A percentile compares a stretch with the other conserved stretches of the same genome.
Conservation (phyloP, 352 stramenopile genomes). For the Ochromonadaceae sp. region DNA sequence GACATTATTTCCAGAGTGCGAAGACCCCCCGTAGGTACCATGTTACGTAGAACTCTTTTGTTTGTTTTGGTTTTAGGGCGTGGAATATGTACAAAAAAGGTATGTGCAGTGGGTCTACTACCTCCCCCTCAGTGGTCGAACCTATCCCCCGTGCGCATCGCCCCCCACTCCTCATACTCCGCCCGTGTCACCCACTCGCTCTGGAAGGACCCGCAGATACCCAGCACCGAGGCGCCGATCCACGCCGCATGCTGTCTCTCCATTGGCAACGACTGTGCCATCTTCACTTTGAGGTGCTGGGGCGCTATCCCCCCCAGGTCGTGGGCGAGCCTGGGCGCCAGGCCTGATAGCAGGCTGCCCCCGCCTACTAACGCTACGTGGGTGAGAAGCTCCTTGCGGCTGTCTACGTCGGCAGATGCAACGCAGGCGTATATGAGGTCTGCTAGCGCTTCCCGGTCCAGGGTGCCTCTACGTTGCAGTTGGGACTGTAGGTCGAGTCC, state of each 20-base stretch:
- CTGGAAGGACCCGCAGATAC: constrained; percentile 7
- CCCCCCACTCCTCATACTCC: constrained; percentile 12
- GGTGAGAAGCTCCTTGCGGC: neutral
- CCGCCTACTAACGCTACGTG: constrained; percentile 6
- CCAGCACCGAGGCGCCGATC: constrained; percentile 10
- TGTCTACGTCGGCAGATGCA: neutral
- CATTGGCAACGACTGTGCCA: neutral
- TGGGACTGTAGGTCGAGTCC: no score
- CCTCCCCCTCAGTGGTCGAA: no score
- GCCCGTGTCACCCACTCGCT: neutral
- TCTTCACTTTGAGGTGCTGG: neutral
- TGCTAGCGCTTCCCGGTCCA: neutral
- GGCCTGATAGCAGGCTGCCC: neutral
- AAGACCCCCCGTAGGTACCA: no score
- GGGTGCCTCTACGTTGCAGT: no score
- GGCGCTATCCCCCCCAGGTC: neutral
- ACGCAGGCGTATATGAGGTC: neutral
- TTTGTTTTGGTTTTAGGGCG: no score
- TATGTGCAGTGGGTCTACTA: no score
- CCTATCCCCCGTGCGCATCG: no score
- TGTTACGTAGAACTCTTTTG: no score
- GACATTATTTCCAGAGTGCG: no score
- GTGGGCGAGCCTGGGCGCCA: neutral
- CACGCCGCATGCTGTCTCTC: constrained; percentile 2
- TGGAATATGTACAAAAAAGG: no score